Conservation (phyloP, 495 filamentous ascomycete genomes). For the Chaetomium cochliodes region DNA sequence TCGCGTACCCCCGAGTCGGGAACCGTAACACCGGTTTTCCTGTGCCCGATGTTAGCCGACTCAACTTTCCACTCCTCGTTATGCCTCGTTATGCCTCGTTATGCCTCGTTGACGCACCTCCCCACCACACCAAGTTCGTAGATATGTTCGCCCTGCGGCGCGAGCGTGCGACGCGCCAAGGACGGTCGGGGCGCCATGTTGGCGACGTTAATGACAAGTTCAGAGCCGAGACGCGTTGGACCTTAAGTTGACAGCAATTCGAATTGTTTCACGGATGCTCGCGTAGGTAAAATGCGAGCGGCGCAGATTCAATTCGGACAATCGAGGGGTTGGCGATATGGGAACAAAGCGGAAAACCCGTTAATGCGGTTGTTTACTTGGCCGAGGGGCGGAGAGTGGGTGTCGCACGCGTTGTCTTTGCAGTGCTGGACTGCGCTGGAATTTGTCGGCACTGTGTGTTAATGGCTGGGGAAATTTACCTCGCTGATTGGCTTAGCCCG, state of each 20-base stretch:
- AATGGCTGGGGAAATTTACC: background rate
- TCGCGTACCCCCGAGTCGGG: slow-evolving; percentile 78
- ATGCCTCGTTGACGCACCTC: slow-evolving; percentile 39
- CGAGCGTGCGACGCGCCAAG: slow-evolving; percentile 38
- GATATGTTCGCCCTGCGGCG: slow-evolving; percentile 44
- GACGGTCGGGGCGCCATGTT: slow-evolving; percentile 39
- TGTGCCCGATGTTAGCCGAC: slow-evolving; percentile 18
- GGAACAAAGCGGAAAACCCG: background rate
- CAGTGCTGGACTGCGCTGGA: background rate
- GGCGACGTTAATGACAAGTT: background rate
- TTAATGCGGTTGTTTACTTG: slow-evolving; percentile 15
- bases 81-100: slow-evolving; percentile 13
- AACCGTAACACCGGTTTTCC: slow-evolving; percentile 79
- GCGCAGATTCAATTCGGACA: background rate
- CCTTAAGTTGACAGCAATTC: background rate
- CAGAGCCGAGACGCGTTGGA: background rate
- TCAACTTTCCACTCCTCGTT: background rate
- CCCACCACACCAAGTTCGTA: slow-evolving; percentile 52
- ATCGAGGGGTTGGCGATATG: background rate
- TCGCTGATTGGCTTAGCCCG: slow-evolving; percentile 12
- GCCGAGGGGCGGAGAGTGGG: background rate
- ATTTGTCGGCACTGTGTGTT: slow-evolving; percentile 15
- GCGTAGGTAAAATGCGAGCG: background rate
- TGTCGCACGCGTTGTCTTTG: slow-evolving; percentile 1
- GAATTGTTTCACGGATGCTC: background rate